Conservation (phyloP, 1,284 basidiomycete genomes). For the Cutaneotrichosporon sp. region DNA sequence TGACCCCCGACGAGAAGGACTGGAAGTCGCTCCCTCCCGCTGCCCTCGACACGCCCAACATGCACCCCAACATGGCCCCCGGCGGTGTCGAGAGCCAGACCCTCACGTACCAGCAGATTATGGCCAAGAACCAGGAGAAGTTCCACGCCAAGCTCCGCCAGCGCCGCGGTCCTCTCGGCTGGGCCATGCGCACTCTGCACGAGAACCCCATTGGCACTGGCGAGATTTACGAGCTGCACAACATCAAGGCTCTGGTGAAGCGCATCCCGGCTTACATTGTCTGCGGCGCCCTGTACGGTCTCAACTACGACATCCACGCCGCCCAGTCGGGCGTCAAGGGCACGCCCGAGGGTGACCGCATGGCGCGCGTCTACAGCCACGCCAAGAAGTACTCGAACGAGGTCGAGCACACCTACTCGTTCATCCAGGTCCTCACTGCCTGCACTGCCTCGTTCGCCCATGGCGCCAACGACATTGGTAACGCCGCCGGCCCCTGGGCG, state of each 20-base stretch:
- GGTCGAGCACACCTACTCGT: conserved; percentile 51
- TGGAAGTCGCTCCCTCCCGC: conserved; percentile 26
- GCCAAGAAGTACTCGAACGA: conserved; percentile 50
- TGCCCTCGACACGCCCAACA: conserved; percentile 13
- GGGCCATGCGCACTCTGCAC: conserved; percentile 39
- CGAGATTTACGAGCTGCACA: conserved; percentile 34
- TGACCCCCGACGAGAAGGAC: neutral
- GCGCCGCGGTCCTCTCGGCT: conserved; percentile 30
- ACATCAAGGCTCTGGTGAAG: conserved; percentile 27
- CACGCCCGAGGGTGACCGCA: conserved; percentile 44
- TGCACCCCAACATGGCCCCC: neutral
- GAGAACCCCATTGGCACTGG: conserved; percentile 32
- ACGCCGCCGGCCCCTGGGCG: conserved; percentile 51
- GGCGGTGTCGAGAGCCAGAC: conserved; percentile 4
- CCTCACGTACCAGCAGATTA: conserved; percentile 24
- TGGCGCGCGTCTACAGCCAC: conserved; percentile 26
- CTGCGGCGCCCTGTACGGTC: conserved; percentile 29
- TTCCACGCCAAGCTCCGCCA: conserved; percentile 35
- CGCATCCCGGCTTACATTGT: conserved; percentile 32
- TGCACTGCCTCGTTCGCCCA: conserved; percentile 52
- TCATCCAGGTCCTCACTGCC: conserved; percentile 51
- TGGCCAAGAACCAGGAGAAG: conserved; percentile 20
- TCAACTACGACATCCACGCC: conserved; percentile 45
- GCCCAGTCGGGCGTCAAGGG: conserved; percentile 44
- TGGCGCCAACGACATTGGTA: conserved; percentile 47